Evolutionary conservation across 2,329 filamentous ascomycete genomes (phyloP).

Genomic region (Aspergillus costaricaensis): DNA sequence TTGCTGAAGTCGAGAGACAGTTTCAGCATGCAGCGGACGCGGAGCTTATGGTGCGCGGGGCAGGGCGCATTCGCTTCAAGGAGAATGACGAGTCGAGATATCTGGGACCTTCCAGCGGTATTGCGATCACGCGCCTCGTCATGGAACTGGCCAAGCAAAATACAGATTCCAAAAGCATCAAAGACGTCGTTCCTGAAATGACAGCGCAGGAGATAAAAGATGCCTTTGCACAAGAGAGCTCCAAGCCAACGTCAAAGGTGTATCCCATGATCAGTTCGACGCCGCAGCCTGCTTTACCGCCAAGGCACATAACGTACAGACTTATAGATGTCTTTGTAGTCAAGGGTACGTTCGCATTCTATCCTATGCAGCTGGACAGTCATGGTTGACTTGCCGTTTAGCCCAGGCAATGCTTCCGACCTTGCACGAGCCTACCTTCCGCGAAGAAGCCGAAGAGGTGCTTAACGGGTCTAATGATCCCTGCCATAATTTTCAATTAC

Average conservation of each 20-base stretch:
- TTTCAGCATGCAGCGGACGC: slow-evolving; percentile 69
- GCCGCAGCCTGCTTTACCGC: slow-evolving; percentile 74
- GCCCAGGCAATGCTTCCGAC: slow-evolving; percentile 87
- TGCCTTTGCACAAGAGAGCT: slow-evolving; percentile 66
- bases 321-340: slow-evolving; percentile 83
- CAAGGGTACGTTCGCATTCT: slow-evolving; percentile 61
- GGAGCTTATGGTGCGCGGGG: slow-evolving; percentile 84
- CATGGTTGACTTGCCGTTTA: slow-evolving; percentile 42
- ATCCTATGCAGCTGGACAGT: neutral
- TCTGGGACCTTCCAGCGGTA: slow-evolving; percentile 89
- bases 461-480: slow-evolving; percentile 74
- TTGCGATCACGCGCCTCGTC: slow-evolving; percentile 88
- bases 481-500: slow-evolving; percentile 83
- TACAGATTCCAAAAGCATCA: slow-evolving; percentile 86
- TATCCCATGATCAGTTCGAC: slow-evolving; percentile 88
- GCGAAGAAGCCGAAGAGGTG: slow-evolving; percentile 74
- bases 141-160: slow-evolving; percentile 97
- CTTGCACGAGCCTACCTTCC: slow-evolving; percentile 80
- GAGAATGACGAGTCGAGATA: slow-evolving; percentile 88
- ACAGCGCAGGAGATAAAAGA: slow-evolving; percentile 67
- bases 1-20: slow-evolving; percentile 76
- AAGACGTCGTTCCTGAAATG: slow-evolving; percentile 83
- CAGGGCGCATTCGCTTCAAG: slow-evolving; percentile 79
- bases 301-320: slow-evolving; percentile 70
- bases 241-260: slow-evolving; percentile 71